Base-by-base conservation (phyloP, 75 land plant genomes). In the Gnetum montanum region DNA sequence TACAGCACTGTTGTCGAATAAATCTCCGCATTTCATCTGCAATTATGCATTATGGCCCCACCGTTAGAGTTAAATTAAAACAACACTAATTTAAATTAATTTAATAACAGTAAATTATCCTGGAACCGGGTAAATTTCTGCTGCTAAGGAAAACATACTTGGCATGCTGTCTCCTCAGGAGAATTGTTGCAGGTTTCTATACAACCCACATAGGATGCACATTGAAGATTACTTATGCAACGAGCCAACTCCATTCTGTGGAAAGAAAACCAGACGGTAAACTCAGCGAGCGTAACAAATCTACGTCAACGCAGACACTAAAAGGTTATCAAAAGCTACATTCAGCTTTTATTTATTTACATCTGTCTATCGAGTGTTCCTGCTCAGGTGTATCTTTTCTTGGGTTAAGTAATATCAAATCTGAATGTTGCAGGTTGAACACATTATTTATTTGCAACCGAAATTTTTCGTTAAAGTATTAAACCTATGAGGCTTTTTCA, bases 91-190 rank as follows among this genome's bases (percentile, higher is more conserved):
- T 18, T 18, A 52, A 31, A n/a, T 49, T 13, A 49, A 31, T 16
- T 18, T 52, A 52, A 16, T 11, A 30, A 28, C 6, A 16, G 31
- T 11, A 4, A 53, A 15, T 41, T 18, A 53, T 23, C 26, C 28
- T 19, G 34, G 7, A 31, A 25, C 34, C 8, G 10, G 37, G 31
- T 53, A 31, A 7, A 20, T 10, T 8, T 10, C 36, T 18, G 31
- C 43, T 41, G 11, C 22, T 43, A 23, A 64, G 46, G 18, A 20
- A 37, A 31, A 61, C 25, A 34, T 33, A 89, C 98, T 85, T 94
- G 96, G 55, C 98, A 94, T 61, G 90, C 91, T n/a, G 98, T 90
- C 71, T 94, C 96, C 49, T 94, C 91, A 12, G 96, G 96, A 40
- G 88, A 72, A 62, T 81, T 69, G 54, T 94, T 94, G 49, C 98